Conservation (phyloP, 202 grass and related monocot genomes). For the Zizania palustris region DNA sequence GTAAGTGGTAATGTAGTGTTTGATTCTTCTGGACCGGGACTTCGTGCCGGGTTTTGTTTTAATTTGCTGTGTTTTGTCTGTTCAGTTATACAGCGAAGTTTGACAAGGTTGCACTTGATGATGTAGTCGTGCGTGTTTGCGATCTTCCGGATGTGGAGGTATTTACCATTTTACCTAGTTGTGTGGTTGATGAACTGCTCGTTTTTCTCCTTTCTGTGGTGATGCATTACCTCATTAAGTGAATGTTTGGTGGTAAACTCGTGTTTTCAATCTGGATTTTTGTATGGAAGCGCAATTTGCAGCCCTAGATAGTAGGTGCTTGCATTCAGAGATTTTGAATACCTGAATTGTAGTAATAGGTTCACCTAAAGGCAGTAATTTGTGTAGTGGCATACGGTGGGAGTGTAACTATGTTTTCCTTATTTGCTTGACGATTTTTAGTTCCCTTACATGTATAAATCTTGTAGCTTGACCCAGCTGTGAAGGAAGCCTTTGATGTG, state of each 20-base stretch:
- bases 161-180: conserved; percentile 12
- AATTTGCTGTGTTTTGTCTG: conserved; percentile 18
- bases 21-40: background rate
- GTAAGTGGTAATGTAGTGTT: conserved; percentile 44
- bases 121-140: conserved; percentile 62
- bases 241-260: background rate
- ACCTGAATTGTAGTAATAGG: conserved; percentile 24
- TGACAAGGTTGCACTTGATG: conserved; percentile 75
- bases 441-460: conserved; percentile 33
- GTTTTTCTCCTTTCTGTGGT: background rate
- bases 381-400: background rate
- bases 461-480: conserved; percentile 84
- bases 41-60: conserved; percentile 17
- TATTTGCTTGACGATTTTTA: conserved; percentile 2
- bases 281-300: background rate
- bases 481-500: conserved; percentile 89
- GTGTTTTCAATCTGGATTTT: background rate
- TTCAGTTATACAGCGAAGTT: conserved; percentile 89
- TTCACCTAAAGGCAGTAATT: background rate
- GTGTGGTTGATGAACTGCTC: background rate
- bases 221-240: background rate
- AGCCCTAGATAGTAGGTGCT: conserved; percentile 11
- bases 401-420: background rate
- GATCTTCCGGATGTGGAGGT: conserved; percentile 80
- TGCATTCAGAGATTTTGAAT: conserved; percentile 14